Conservation (phyloP, 2,329 filamentous ascomycete species). For the Dendryphion nanum region DNA sequence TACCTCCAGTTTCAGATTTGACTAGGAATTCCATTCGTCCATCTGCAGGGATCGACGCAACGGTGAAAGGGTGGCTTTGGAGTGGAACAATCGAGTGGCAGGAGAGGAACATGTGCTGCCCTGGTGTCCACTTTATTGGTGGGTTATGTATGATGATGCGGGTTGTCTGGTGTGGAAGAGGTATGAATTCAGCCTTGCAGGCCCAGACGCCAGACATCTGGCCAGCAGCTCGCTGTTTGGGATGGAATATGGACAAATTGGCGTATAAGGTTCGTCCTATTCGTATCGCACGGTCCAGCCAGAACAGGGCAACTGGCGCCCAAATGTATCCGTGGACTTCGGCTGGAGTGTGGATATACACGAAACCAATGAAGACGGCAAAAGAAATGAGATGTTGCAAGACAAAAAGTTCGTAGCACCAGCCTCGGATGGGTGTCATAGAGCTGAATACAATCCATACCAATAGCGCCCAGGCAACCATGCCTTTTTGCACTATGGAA, state of each 20-base stretch:
- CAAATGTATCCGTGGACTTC: conserved; percentile 63
- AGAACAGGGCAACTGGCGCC: conserved; percentile 63
- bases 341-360: conserved; percentile 62
- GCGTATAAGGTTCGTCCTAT: conserved; percentile 34
- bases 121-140: conserved; percentile 58
- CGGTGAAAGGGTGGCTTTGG: conserved; percentile 65
- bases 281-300: conserved; percentile 61
- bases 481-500: conserved; percentile 64
- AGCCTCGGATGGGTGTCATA: conserved; percentile 62
- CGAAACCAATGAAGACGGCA: conserved; percentile 60
- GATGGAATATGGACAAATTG: conserved; percentile 42
- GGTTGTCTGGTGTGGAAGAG: conserved; percentile 56
- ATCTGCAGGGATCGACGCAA: conserved; percentile 57
- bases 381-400: conserved; percentile 65
- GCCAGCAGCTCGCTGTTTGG: conserved; percentile 27
- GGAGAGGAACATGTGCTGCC: conserved; percentile 63
- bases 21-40: conserved; percentile 57
- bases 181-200: conserved; percentile 40
- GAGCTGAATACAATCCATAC: conserved; percentile 65
- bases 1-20: conserved; percentile 54
- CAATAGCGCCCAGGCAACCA: conserved; percentile 65
- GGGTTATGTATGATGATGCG: conserved; percentile 56
- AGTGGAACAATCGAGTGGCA: conserved; percentile 57
- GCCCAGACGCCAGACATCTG: conserved; percentile 31
- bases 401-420: conserved; percentile 69